Percentiles rank a stretch among this genome's conserved stretches.
Conservation (phyloP, 2,329 filamentous ascomycete genomes). For the Drechslerella coelobrocha region DNA sequence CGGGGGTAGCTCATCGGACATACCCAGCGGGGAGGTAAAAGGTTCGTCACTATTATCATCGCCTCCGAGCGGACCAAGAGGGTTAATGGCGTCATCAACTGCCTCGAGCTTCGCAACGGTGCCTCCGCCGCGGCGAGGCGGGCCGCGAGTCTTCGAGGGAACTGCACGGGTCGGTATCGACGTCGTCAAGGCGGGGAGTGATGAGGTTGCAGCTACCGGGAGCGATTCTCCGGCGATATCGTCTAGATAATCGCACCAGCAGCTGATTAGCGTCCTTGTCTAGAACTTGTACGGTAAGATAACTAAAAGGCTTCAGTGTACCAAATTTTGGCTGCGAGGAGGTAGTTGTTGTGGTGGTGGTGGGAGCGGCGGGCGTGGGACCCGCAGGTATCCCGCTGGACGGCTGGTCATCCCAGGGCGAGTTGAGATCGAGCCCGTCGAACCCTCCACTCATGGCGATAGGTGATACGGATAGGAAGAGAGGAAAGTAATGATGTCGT, state of each 20-base stretch:
- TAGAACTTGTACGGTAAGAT: neutral
- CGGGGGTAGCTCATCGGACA: slow-evolving; percentile 67
- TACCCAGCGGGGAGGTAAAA: slow-evolving; percentile 52
- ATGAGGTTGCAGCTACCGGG: slow-evolving; percentile 5
- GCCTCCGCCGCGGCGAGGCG: slow-evolving; percentile 69
- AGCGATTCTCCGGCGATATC: slow-evolving; percentile 25
- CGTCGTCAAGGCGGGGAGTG: slow-evolving; percentile 20
- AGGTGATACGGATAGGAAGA: neutral
- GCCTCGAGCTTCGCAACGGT: slow-evolving; percentile 80
- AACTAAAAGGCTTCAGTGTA: neutral
- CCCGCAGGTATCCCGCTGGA: slow-evolving; percentile 25
- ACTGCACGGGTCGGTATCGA: slow-evolving; percentile 43
- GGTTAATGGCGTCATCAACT: slow-evolving; percentile 77
- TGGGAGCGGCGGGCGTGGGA: neutral
- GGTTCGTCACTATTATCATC: slow-evolving; percentile 58
- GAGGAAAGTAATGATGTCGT: slow-evolving; percentile 1
- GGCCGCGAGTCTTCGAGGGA: slow-evolving; percentile 54
- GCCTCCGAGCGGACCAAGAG: slow-evolving; percentile 70
- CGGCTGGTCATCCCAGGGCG: slow-evolving; percentile 49
- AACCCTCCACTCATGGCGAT: slow-evolving; percentile 49
- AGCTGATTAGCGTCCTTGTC: neutral
- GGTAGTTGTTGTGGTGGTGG: neutral
- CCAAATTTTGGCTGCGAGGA: slow-evolving; percentile 28
- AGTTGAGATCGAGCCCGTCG: slow-evolving; percentile 47
- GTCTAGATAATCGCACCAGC: slow-evolving; percentile 11